Conservation (phyloP, 148 eudicot genomes). For the Rheum nobile region DNA sequence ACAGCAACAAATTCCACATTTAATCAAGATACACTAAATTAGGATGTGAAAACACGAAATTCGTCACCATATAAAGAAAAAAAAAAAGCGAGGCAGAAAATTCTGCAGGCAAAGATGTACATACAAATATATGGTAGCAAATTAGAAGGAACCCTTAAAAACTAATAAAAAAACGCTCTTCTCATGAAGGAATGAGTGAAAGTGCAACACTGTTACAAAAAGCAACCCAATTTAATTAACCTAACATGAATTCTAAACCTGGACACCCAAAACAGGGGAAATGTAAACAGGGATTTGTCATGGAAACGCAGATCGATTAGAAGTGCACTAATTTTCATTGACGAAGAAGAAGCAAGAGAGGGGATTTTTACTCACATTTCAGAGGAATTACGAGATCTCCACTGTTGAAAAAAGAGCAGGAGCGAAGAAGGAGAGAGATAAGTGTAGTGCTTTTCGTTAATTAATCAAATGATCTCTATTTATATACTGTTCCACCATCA, state of each 20-base stretch:
- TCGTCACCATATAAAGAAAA: not conserved
- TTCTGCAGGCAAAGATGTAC: no score
- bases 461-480: not conserved
- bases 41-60: not conserved
- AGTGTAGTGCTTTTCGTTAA: not conserved
- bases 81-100: not conserved
- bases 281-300: not conserved
- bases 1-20: not conserved
- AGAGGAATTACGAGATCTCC: not conserved
- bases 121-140: not conserved
- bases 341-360: not conserved
- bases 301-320: not conserved
- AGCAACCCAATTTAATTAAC: not conserved
- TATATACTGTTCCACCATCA: not conserved
- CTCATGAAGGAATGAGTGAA: not conserved
- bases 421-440: not conserved
- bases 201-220: not conserved
- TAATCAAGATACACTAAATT: not conserved
- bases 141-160: no score
- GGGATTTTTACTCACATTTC: not conserved
- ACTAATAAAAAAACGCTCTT: no score
- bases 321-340: not conserved
- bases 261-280: not conserved
- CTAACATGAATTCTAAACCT: not conserved
- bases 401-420: not conserved